Percentiles rank a stretch among this genome's conserved stretches.
Conservation (phyloP, 2,329 filamentous ascomycete genomes). For the Alternaria brassicae region DNA sequence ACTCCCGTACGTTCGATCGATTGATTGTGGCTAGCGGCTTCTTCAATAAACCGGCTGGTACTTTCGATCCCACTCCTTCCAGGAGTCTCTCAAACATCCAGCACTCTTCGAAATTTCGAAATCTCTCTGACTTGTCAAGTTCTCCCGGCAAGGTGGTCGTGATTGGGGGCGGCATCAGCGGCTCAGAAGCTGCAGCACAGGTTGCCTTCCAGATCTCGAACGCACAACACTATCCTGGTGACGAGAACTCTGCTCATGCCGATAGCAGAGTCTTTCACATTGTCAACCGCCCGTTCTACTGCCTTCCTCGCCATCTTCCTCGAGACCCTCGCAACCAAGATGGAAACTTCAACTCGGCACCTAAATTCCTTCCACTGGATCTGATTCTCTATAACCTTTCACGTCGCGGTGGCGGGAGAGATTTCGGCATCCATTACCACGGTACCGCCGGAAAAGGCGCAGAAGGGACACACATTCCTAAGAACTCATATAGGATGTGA, state of each 20-base stretch:
- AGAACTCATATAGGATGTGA: conserved; percentile 54
- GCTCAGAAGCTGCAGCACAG: conserved; percentile 76
- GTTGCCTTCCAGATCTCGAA: conserved; percentile 76
- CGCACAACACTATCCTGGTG: conserved; percentile 60
- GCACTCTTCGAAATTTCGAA: conserved; percentile 42
- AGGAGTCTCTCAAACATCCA: conserved; percentile 21
- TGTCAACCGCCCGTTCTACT: conserved; percentile 73
- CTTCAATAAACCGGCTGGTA: conserved; percentile 59
- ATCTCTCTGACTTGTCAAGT: conserved; percentile 26
- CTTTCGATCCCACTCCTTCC: conserved; percentile 19
- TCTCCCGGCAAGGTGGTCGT: conserved; percentile 69
- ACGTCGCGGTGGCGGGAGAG: conserved; percentile 63
- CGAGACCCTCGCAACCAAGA: conserved; percentile 30
- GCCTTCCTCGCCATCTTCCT: conserved; percentile 65
- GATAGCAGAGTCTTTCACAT: conserved; percentile 71
- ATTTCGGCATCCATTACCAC: conserved; percentile 70
- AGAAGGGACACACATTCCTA: conserved; percentile 60
- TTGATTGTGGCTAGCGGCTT: conserved; percentile 78
- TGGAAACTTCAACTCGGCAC: conserved; percentile 52
- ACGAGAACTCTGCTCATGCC: conserved; percentile 33
- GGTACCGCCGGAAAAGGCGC: conserved; percentile 65
- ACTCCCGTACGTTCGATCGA: conserved; percentile 65
- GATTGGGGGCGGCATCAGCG: conserved; percentile 83
- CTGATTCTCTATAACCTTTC: conserved; percentile 74
- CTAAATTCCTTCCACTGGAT: conserved; percentile 75